These are phyloP conservation scores for Botrytis fragariae DNA, from an alignment of 2,329 filamentous ascomycete genomes.

Conservation along the genomic window DNA sequence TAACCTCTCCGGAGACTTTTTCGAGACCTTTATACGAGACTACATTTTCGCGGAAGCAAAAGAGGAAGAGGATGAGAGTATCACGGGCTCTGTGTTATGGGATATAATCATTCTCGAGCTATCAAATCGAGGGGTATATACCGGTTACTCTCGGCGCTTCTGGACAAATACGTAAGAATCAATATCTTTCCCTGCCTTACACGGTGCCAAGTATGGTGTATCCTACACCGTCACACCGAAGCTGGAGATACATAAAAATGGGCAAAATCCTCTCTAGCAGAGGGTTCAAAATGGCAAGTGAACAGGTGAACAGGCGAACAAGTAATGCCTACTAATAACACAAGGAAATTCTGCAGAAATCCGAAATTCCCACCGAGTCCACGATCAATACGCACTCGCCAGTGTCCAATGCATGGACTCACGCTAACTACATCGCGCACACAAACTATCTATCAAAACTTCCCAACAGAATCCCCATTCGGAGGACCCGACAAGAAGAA, in stretches of 20 bases:
- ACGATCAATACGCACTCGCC: not conserved
- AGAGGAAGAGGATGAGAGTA: not conserved
- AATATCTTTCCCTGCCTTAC: not conserved
- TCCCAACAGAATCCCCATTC: fast-evolving
- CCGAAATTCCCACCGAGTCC: not conserved
- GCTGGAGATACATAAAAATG: fast-evolving
- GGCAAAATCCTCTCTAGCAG: fast-evolving
- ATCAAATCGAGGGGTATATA: no score
- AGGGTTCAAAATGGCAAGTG: not conserved
- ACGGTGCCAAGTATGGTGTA: no score
- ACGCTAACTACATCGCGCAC: not conserved
- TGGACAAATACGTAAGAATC: not conserved
- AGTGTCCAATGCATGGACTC: not conserved
- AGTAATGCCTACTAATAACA: not conserved
- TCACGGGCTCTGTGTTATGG: no score
- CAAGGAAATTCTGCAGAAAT: no score
- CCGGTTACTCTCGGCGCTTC: fast-evolving
- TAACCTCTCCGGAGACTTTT: no score
- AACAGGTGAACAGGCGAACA: not conserved
- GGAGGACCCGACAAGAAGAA: not conserved
- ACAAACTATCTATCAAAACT: not conserved
- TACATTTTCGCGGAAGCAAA: not conserved
- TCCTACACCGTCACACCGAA: fast-evolving
- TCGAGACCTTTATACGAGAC: not conserved
- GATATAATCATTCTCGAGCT: no score